Evolutionary conservation across 2,329 filamentous ascomycete species (phyloP), one percentile per base, ranked within the genome.

Genomic region (Verticillium zaregamsianum): DNA sequence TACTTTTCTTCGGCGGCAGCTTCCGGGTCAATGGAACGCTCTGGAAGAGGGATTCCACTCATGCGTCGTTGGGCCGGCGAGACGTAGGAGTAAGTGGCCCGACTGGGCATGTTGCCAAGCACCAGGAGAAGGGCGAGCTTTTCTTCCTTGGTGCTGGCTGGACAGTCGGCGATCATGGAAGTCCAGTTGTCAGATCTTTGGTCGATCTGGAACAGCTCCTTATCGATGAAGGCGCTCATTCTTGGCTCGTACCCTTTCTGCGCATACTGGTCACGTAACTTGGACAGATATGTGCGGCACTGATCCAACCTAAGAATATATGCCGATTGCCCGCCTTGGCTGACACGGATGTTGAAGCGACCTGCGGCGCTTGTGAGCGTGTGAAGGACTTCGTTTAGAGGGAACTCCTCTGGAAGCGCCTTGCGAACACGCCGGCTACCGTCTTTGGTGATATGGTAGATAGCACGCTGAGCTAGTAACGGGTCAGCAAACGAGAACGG

Each of bases 61-160:
- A 15, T 23, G 20, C 35, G 5, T 32, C 25, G 57, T 11, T 55
- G 31, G 9, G 23, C 28, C 39, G 59, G 62, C 8, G 71, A 68
- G 28, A 78, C 71, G 58, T 77, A 75, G 54, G 73, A 76, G 64
- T 79, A 79, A 39, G 73, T 73, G 20, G 77, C 77, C 23, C 76
- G 76, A 60, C 76, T 79, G 8, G 77, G 77, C 77, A 79, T 80
- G 64, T 77, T 79, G 65, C 78, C 77, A 73, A 76, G 75, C 60
- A 71, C 72, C 9, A 76, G 77, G 17, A 79, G 74, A 6, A 78
- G 72, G 67, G 77, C 76, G 40, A 77, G 75, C 57, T 72, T 69
- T 58, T 78, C 73, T 55, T 70, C 73, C 69, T 74, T 72, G 8
- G 75, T 74, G 61, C 77, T 73, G 54, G 72, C 17, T 55, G 76